Percentiles rank a stretch among this genome's conserved stretches.
Evolutionary conservation across 1,284 basidiomycete genomes (phyloP).

Genomic region (Sporisorium graminicola): DNA sequence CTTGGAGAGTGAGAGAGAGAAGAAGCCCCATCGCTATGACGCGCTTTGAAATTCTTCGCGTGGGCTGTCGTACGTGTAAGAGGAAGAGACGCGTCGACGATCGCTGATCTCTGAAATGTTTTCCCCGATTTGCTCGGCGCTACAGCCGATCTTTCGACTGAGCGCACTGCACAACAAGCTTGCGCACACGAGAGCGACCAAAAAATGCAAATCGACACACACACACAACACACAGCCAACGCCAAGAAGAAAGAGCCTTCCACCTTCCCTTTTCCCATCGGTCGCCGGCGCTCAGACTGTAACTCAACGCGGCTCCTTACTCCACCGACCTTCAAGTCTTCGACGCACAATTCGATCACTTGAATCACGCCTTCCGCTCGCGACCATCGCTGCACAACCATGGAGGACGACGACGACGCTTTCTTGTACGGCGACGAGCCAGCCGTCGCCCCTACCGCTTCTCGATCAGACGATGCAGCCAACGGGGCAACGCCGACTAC

Average conservation of each 20-base stretch:
- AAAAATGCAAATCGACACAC: neutral
- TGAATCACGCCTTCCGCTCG: neutral
- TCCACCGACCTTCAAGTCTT: neutral
- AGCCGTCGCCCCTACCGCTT: conserved; percentile 14
- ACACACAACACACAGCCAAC: neutral
- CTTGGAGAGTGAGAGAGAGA: no score
- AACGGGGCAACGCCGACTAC: conserved; percentile 8
- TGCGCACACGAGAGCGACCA: neutral
- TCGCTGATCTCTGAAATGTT: neutral
- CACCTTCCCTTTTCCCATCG: neutral
- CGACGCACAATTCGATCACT: neutral
- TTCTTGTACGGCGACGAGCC: conserved; percentile 58
- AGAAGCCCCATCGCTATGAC: neutral
- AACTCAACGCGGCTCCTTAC: no score
- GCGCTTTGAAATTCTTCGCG: no score
- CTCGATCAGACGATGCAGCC: conserved; percentile 9
- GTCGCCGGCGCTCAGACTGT: conserved; percentile 7
- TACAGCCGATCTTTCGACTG: neutral
- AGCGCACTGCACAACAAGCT: neutral
- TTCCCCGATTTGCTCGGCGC: no score
- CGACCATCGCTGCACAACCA: neutral
- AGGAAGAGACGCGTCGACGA: neutral
- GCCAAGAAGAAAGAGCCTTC: neutral
- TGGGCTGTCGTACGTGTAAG: neutral
- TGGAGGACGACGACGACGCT: conserved; percentile 62